phyloP scores from a whole-genome alignment of 805 yeast genomes.

The Candida ulmi region DNA sequence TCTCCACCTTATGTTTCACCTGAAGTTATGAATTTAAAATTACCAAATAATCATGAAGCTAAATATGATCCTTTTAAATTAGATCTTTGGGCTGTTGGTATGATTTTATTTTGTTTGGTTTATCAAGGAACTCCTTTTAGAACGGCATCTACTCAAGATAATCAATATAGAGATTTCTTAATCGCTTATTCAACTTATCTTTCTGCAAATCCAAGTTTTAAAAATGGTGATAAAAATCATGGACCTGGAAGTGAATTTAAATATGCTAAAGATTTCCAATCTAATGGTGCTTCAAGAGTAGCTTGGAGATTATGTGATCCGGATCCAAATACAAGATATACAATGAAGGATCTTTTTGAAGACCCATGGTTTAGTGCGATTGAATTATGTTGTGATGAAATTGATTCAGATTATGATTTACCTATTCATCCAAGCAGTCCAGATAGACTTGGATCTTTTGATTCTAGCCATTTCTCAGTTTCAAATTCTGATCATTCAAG shows the following conservation, averaged over 20 bases:
- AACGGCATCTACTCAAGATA: constrained; percentile 40
- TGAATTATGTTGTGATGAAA: constrained; percentile 56
- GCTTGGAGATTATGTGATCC: constrained; percentile 77
- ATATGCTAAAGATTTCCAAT: constrained; percentile 57
- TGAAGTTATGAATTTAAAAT: constrained; percentile 55
- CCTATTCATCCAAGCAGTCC: neutral
- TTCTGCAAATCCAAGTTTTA: constrained; percentile 41
- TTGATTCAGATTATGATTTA: constrained; percentile 11
- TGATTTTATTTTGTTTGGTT: constrained; percentile 55
- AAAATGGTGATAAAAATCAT: constrained; percentile 37
- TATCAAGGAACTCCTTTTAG: constrained; percentile 58
- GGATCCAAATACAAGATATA: constrained; percentile 44
- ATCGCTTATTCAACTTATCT: constrained; percentile 38
- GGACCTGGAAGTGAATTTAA: constrained; percentile 73
- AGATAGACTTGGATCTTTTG: neutral
- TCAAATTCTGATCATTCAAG: neutral
- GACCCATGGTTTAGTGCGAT: constrained; percentile 61
- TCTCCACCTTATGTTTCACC: constrained; percentile 82
- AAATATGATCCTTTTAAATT: constrained; percentile 60
- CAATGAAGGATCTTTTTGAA: constrained; percentile 44
- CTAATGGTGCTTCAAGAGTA: constrained; percentile 57
- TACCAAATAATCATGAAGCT: constrained; percentile 25
- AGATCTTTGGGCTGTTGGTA: constrained; percentile 73
- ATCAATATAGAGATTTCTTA: constrained; percentile 51
- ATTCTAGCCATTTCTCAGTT: neutral